Base-by-base conservation (phyloP, 352 stramenopile genomes). In the Pythium periplocum region DNA sequence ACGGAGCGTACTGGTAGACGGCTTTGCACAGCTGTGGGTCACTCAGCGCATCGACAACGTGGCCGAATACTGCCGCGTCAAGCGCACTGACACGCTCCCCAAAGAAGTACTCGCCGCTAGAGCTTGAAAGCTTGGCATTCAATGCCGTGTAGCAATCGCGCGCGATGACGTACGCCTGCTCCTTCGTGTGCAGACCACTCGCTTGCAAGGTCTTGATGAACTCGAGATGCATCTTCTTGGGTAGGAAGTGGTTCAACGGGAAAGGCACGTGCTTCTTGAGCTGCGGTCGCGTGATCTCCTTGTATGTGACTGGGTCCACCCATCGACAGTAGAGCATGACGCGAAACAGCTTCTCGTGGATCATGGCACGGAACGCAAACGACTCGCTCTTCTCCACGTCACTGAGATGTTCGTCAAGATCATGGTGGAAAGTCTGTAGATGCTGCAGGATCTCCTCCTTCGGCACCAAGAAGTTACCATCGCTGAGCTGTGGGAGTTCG, bases 401-500 rank as follows among this genome's bases (percentile, higher is more conserved):
- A 47, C 63, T 86, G 49, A 95, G 57, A 53, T 71, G 71, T 31
- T 67, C 70, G 50, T 93, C 84, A 54, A 95, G 87, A 53, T 95
- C 82, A 41, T 69, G 59, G 64, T 95, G 83, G 66, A 93, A 95
- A 68, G 84, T 93, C 61, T 95, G 84, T 50, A 95, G 43, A 55
- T 95, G 84, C 75, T 91, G 80, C 51, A 93, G 80, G 46, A 95
- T 93, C 55, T 91, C 71, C 32, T 88, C 75, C 53, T 86, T 90
- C 6, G 80, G 78, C 55, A 95, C 64, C 39, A 95, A 68, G 51
- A 91, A 95, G 62, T 95, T 90, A 53, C 84, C 84, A 55, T 95
- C 84, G 48, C 74, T 90, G 30, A 95, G 69, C 62, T 95, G 84
- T 36, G 84, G 84, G 47, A 95, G 59, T 61, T 88, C 80, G 48